Evolutionary conservation across 257 asterid species (phyloP).

Genomic region (Capsicum pubescens): DNA sequence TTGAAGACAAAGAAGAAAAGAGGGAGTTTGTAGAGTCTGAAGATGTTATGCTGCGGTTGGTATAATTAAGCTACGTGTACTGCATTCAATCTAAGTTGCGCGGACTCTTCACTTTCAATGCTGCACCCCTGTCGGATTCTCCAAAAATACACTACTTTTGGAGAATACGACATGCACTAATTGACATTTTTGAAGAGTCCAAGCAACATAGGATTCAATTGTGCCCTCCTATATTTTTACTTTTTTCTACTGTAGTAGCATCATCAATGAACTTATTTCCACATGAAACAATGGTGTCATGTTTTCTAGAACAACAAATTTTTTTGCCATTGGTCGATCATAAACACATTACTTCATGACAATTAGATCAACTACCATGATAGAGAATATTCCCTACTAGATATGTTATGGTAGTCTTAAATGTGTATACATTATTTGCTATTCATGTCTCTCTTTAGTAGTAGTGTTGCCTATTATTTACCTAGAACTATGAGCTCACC

Average conservation of each 20-base stretch:
- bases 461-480: slow-evolving; percentile 4
- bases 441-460: neutral
- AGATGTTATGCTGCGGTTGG: slow-evolving; percentile 91
- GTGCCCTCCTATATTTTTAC: neutral
- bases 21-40: slow-evolving; percentile 80
- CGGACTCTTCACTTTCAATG: no score
- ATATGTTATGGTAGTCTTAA: neutral
- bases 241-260: neutral
- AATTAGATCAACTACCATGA: neutral
- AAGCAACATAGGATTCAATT: neutral
- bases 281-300: neutral
- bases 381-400: slow-evolving; percentile 6
- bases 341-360: slow-evolving; percentile 4
- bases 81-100: neutral
- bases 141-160: no score
- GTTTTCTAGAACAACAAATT: neutral
- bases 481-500: neutral
- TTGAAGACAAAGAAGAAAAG: slow-evolving; percentile 81
- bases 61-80: slow-evolving; percentile 30
- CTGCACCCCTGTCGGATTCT: no score
- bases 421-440: neutral
- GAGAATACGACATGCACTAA: no score
- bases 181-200: no score
- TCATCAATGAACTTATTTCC: slow-evolving; percentile 7
- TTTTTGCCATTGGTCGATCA: neutral